Conservation (phyloP, 208 protist species). For the Acanthamoeba divionensis region DNA sequence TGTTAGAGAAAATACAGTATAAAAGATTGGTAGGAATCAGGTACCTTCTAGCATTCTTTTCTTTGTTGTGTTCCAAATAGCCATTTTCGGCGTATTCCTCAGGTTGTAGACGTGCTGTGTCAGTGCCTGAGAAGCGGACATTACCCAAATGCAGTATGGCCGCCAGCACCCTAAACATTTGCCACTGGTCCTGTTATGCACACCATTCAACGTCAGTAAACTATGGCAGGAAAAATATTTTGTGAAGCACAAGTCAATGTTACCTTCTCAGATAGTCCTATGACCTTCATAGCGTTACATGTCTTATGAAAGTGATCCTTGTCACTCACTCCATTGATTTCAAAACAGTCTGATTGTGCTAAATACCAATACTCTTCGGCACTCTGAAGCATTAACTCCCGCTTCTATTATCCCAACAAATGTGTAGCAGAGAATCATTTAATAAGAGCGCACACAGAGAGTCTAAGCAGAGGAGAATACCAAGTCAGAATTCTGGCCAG, state of each 20-base stretch:
- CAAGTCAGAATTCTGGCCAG: background rate
- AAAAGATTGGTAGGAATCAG: background rate
- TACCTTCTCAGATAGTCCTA: background rate
- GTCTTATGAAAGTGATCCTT: slow-evolving; percentile 73
- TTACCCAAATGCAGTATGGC: slow-evolving; percentile 90
- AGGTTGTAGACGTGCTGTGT: background rate
- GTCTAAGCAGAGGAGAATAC: no score
- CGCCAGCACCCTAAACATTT: slow-evolving; percentile 83
- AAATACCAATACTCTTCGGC: slow-evolving; percentile 78
- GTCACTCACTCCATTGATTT: slow-evolving; percentile 78
- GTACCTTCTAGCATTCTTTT: background rate
- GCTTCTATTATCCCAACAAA: no score
- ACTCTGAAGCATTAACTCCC: background rate
- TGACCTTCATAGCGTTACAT: background rate
- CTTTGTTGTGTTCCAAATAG: background rate
- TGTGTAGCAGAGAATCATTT: no score
- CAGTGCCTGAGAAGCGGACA: slow-evolving; percentile 77
- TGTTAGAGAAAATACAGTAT: background rate
- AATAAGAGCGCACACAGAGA: no score
- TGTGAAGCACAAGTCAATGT: background rate
- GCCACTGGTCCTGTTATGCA: background rate
- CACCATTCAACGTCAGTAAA: background rate
- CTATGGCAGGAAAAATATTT: background rate
- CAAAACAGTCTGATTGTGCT: slow-evolving; percentile 69
- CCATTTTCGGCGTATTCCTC: background rate